These are phyloP conservation scores for Dictyostelium purpureum DNA, from an alignment of 78 protist species.

Conservation along the genomic window DNA sequence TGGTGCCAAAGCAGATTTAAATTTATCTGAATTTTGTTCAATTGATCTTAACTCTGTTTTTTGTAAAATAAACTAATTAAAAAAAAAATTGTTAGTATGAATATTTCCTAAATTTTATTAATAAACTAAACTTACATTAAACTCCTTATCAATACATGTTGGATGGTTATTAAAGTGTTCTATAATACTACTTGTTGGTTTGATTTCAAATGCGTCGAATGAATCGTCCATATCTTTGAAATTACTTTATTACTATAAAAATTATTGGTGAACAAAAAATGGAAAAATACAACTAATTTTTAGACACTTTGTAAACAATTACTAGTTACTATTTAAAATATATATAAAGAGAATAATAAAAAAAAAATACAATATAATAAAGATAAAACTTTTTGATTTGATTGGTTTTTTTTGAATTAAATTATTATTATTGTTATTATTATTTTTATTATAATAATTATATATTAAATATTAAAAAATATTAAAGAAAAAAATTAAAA, in stretches of 20 bases:
- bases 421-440: too few species aligned
- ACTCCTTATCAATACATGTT: constrained; percentile 72
- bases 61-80: constrained; percentile 55
- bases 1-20: constrained; percentile 50
- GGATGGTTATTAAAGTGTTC: constrained; percentile 68
- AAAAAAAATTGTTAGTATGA: neutral
- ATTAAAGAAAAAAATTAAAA: too few species aligned
- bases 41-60: constrained; percentile 61
- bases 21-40: constrained; percentile 51
- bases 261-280: neutral
- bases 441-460: too few species aligned
- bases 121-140: constrained; percentile 34
- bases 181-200: constrained; percentile 40
- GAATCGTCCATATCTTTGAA: constrained; percentile 57
- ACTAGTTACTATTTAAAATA: too few species aligned
- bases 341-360: too few species aligned
- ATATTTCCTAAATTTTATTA: neutral
- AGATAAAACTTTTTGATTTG: too few species aligned
- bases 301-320: too few species aligned
- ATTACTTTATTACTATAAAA: neutral
- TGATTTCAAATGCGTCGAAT: constrained; percentile 46
- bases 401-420: too few species aligned
- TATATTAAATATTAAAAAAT: too few species aligned
- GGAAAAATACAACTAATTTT: too few species aligned
- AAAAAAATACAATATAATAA: too few species aligned